phyloP scores from a whole-genome alignment of 2,329 filamentous ascomycete species.

The Penicillium sp. region DNA sequence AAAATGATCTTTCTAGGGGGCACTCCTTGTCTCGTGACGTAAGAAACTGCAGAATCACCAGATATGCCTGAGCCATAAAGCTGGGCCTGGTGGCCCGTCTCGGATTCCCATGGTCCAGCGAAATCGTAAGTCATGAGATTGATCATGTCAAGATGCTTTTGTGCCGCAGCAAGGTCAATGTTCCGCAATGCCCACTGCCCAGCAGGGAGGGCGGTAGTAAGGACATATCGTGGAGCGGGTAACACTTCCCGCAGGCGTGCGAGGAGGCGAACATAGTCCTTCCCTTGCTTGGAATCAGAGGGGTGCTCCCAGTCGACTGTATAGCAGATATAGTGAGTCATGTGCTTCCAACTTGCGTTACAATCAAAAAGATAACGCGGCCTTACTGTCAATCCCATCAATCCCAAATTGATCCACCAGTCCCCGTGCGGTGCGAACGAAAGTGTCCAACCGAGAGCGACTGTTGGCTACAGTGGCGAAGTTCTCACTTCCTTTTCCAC shows the following conservation, averaged over 20 bases:
- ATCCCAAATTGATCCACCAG: constrained; percentile 69
- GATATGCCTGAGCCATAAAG: constrained; percentile 62
- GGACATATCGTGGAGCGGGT: constrained; percentile 64
- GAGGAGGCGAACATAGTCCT: constrained; percentile 68
- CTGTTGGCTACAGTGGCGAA: constrained; percentile 67
- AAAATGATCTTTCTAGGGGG: constrained; percentile 69
- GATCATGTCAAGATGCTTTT: constrained; percentile 67
- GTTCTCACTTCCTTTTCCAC: constrained; percentile 58
- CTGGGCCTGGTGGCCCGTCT: constrained; percentile 72
- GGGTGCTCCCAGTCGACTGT: constrained; percentile 81
- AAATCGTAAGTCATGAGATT: constrained; percentile 83
- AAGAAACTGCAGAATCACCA: constrained; percentile 64
- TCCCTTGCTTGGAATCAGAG: constrained; percentile 61
- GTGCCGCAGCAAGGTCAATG: constrained; percentile 63
- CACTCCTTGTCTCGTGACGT: constrained; percentile 64
- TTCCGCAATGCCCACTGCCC: constrained; percentile 63
- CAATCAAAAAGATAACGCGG: not conserved
- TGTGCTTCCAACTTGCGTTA: not conserved
- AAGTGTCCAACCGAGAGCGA: constrained; percentile 61
- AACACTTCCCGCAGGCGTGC: constrained; percentile 64
- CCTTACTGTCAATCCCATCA: constrained; percentile 72
- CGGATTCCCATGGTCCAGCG: constrained; percentile 65
- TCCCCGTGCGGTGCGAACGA: constrained; percentile 64
- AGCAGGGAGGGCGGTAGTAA: constrained; percentile 71
- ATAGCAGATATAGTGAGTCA: not conserved